Conservation (phyloP, 2,329 filamentous ascomycete species). For the Ambrosiella xylebori region DNA sequence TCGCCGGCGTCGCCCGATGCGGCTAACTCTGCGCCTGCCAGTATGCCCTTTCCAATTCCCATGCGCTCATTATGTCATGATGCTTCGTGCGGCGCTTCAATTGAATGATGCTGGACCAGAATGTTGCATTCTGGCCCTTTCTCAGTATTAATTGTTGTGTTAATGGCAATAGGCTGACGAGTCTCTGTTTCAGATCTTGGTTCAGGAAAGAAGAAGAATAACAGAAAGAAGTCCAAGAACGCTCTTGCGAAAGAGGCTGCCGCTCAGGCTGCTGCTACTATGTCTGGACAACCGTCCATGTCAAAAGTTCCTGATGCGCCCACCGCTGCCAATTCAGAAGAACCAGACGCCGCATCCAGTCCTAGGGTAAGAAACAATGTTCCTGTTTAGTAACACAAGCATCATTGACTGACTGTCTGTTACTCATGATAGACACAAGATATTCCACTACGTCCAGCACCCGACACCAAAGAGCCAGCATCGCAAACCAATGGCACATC, state of each 20-base stretch:
- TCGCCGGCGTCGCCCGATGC: conserved; percentile 7
- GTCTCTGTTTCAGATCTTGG: conserved; percentile 8
- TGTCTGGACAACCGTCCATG: background rate
- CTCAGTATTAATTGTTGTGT: background rate
- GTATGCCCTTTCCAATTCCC: conserved; percentile 1
- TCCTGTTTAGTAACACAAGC: background rate
- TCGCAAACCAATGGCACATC: conserved; percentile 38
- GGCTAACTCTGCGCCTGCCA: conserved; percentile 5
- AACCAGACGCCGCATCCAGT: conserved; percentile 2
- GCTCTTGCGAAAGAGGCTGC: conserved; percentile 27
- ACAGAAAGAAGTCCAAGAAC: conserved; percentile 41
- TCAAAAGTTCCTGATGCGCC: background rate
- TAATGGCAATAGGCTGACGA: background rate
- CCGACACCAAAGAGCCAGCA: conserved; percentile 38
- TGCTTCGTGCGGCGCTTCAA: too few relatives aligned
- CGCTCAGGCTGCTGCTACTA: background rate
- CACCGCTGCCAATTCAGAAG: background rate
- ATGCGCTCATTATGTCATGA: background rate
- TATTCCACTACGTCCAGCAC: conserved; percentile 7
- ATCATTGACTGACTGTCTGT: conserved; percentile 21
- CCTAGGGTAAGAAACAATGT: conserved; percentile 4
- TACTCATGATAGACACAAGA: conserved; percentile 11
- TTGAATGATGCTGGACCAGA: too few relatives aligned
- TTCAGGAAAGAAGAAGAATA: conserved; percentile 38
- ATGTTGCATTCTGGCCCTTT: too few relatives aligned